These are phyloP conservation scores for Termitomyces heimii DNA, from an alignment of 768 basidiomycete genomes.

Conservation along the genomic window DNA sequence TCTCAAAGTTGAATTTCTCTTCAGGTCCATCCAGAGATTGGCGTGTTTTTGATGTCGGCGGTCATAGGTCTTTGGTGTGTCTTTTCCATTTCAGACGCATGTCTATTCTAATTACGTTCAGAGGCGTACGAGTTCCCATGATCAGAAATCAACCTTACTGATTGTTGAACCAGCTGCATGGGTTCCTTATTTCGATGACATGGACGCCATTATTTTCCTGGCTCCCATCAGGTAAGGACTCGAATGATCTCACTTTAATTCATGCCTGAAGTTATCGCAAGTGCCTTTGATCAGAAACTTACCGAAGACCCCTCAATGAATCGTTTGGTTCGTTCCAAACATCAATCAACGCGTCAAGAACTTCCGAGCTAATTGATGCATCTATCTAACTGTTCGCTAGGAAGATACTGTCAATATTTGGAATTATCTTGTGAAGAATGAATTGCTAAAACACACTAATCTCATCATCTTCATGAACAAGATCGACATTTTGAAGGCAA, in stretches of 20 bases:
- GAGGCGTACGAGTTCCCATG: slow-evolving; percentile 11
- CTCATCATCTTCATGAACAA: slow-evolving; percentile 82
- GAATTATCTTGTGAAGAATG: slow-evolving; percentile 68
- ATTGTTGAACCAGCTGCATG: slow-evolving; percentile 37
- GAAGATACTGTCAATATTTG: slow-evolving; percentile 76
- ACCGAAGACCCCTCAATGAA: slow-evolving; percentile 61
- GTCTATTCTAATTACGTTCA: background rate
- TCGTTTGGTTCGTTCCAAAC: slow-evolving; percentile 38
- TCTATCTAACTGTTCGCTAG: slow-evolving; percentile 24
- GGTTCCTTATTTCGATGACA: slow-evolving; percentile 61
- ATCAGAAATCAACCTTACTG: background rate
- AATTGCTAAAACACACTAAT: slow-evolving; percentile 63
- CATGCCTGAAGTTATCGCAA: slow-evolving; percentile 7
- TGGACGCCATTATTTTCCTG: slow-evolving; percentile 68
- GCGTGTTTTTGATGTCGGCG: slow-evolving; percentile 52
- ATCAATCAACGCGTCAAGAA: background rate
- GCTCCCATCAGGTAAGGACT: slow-evolving; percentile 49
- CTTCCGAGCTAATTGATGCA: background rate
- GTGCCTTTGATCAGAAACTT: slow-evolving; percentile 65
- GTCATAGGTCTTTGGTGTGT: slow-evolving; percentile 61
- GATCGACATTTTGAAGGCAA: slow-evolving; percentile 65
- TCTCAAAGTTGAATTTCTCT: background rate
- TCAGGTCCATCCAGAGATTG: slow-evolving; percentile 29
- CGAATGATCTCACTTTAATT: background rate
- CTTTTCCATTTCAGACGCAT: background rate